Percentiles rank a stretch among this genome's conserved stretches.
phyloP scores from a whole-genome alignment of 768 basidiomycete genomes.

The Boletus vermiculosoides region DNA sequence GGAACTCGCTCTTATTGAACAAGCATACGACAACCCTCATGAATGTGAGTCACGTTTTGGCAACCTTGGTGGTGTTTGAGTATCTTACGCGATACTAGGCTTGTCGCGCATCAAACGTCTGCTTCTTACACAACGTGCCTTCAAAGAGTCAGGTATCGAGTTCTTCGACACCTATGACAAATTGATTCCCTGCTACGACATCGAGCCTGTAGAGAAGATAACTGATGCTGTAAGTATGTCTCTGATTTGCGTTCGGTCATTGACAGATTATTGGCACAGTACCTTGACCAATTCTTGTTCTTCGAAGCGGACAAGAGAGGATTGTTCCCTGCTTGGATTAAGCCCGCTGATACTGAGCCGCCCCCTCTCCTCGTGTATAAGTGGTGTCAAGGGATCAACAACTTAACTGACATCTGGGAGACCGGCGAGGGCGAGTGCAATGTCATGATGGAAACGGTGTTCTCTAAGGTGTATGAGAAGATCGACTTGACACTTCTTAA shows the following conservation, averaged over 20 bases:
- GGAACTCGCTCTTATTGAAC: conserved; percentile 96
- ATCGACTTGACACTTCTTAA: conserved; percentile 95
- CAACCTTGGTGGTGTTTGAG: not conserved
- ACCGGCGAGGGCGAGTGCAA: conserved; percentile 97
- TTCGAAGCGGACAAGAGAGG: conserved; percentile 99
- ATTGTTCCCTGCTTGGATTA: conserved; percentile 98
- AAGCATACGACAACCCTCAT: conserved; percentile 99
- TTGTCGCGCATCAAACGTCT: conserved; percentile 97
- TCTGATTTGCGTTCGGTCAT: not conserved
- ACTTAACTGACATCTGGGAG: conserved; percentile 97
- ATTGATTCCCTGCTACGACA: conserved; percentile 97
- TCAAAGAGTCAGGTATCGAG: conserved; percentile 97
- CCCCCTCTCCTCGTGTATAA: conserved; percentile 97
- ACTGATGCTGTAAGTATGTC: conserved; percentile 79
- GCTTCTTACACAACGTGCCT: conserved; percentile 93
- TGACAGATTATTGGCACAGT: conserved; percentile 42
- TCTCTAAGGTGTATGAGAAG: conserved; percentile 99
- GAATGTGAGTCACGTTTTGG: conserved; percentile 60
- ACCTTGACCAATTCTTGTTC: conserved; percentile 97
- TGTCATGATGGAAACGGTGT: conserved; percentile 98
- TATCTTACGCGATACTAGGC: conserved; percentile 39
- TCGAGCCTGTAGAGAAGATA: conserved; percentile 99
- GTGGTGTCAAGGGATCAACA: conserved; percentile 99
- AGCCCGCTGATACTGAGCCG: conserved; percentile 96
- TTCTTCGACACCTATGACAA: conserved; percentile 99